These are phyloP conservation scores for Sinapis alba DNA, from an alignment of 441 rosid species.

Conservation along the genomic window DNA sequence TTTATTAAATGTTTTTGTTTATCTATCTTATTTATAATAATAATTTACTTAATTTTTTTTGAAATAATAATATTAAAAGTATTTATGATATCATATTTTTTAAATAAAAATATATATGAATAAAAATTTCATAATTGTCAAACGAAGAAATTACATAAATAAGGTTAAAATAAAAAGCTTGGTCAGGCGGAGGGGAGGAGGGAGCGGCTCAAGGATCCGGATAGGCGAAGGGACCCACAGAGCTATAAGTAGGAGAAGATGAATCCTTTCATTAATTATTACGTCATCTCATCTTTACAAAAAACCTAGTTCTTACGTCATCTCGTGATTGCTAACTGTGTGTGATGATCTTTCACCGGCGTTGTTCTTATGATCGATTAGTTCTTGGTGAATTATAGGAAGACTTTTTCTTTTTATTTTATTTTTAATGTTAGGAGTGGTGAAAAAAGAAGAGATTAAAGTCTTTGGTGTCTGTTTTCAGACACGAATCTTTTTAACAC, in stretches of 20 bases:
- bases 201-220: constrained; percentile 38
- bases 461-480: constrained; percentile 33
- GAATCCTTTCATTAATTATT: constrained; percentile 20
- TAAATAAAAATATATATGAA: too few relatives aligned
- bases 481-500: constrained; percentile 32
- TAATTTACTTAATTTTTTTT: too few relatives aligned
- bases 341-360: constrained; percentile 27
- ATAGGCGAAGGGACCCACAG: constrained; percentile 29
- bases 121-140: neutral
- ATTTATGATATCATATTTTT: neutral
- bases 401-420: neutral
- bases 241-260: constrained; percentile 9
- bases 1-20: neutral
- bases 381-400: constrained; percentile 16
- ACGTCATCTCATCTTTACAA: constrained; percentile 31
- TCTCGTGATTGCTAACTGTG: constrained; percentile 24
- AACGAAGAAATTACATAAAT: neutral
- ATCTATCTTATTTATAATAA: neutral
- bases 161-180: constrained; percentile 8
- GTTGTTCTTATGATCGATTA: neutral
- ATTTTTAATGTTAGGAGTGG: neutral
- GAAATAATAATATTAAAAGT: too few relatives aligned
- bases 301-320: neutral
- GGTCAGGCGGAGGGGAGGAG: constrained; percentile 26
- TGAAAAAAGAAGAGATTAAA: neutral